A percentile compares a stretch with the other conserved stretches of the same genome.
phyloP scores from a whole-genome alignment of 768 basidiomycete genomes.

The Rhodosporidiobolus odoratus region DNA sequence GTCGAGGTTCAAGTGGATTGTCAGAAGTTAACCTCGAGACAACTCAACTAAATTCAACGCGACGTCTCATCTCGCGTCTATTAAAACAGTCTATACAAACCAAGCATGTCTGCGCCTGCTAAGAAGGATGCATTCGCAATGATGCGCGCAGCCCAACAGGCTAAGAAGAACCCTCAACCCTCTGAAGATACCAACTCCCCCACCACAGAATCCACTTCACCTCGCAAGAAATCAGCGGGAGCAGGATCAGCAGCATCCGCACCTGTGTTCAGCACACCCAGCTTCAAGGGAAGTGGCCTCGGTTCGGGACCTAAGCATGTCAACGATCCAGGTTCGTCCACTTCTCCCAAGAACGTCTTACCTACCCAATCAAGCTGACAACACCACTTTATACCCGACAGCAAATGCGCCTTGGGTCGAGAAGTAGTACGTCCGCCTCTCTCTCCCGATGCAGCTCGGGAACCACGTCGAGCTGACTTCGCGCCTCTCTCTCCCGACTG shows the following conservation, averaged over 20 bases:
- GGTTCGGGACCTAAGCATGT: constrained; percentile 43
- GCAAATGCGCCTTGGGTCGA: constrained; percentile 82
- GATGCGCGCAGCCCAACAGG: constrained; percentile 15
- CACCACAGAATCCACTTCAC: not conserved
- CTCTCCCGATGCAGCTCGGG: not conserved
- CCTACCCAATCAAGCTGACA: not conserved
- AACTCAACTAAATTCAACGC: not conserved
- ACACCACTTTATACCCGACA: not conserved
- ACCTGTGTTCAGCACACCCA: not conserved
- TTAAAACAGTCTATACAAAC: not conserved
- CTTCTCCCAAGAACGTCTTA: not conserved
- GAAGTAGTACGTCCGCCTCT: constrained; percentile 68
- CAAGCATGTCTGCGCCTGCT: not conserved
- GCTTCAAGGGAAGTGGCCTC: constrained; percentile 31
- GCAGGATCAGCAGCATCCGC: too few relatives aligned
- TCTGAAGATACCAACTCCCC: not conserved
- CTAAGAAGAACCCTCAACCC: not conserved
- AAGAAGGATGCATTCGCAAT: constrained; percentile 32
- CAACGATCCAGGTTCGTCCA: constrained; percentile 49
- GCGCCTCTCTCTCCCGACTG: not conserved
- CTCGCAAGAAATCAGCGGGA: not conserved
- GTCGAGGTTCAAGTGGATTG: not conserved
- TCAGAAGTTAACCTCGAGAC: not conserved
- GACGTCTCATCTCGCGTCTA: not conserved
- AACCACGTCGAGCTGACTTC: too few relatives aligned